phyloP scores from a whole-genome alignment of 768 basidiomycete genomes.

The Ephemerocybe angulata region DNA sequence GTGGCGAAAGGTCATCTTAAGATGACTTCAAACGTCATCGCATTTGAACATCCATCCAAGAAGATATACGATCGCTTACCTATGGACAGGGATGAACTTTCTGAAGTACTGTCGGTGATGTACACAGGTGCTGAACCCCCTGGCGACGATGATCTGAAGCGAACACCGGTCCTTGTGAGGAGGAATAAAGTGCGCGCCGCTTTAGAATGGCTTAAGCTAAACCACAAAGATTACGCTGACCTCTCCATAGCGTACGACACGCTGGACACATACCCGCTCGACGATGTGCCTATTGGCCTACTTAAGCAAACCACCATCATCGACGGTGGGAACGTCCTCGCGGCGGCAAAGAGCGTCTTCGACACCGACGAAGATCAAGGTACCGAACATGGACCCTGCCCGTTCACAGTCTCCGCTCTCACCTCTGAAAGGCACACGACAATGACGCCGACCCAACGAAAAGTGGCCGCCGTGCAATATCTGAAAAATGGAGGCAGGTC shows the following conservation, averaged over 20 bases:
- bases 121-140: conserved; percentile 28
- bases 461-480: conserved; percentile 24
- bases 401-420: conserved; percentile 37
- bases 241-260: conserved; percentile 26
- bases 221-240: conserved; percentile 32
- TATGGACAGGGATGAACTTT: conserved; percentile 15
- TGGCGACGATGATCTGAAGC: conserved; percentile 20
- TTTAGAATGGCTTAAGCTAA: conserved; percentile 33
- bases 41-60: background rate
- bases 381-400: conserved; percentile 26
- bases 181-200: conserved; percentile 22
- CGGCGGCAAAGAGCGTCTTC: conserved; percentile 14
- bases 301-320: conserved; percentile 19
- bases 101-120: conserved; percentile 30
- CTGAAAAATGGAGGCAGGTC: conserved; percentile 19
- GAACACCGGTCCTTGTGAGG: conserved; percentile 26
- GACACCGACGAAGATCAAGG: conserved; percentile 30
- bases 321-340: conserved; percentile 17
- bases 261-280: conserved; percentile 19
- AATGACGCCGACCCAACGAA: conserved; percentile 15
- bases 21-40: conserved; percentile 2
- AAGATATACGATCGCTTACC: conserved; percentile 1
- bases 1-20: background rate
- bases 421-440: conserved; percentile 22
- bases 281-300: conserved; percentile 21